Percentiles rank a stretch among this genome's conserved stretches.
Evolutionary conservation across 169 alveolate species (phyloP).

Genomic region (Cystoisospora suis): DNA sequence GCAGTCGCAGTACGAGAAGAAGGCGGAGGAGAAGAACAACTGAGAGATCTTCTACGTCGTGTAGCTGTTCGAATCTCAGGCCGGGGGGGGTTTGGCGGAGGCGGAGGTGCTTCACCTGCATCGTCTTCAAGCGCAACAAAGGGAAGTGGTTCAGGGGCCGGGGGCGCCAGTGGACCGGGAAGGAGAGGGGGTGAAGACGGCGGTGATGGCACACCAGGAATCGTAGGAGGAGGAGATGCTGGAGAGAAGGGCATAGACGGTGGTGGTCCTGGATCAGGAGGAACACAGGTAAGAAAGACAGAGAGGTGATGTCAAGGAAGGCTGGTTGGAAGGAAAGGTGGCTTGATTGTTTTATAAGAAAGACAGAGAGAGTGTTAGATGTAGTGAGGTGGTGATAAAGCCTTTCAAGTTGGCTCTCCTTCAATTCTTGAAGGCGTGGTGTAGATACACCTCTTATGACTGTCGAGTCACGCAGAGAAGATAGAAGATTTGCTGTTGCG

Average conservation of each 20-base stretch:
- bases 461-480: too few relatives aligned
- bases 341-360: too few relatives aligned
- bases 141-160: neutral
- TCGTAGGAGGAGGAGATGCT: neutral
- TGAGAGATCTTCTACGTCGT: neutral
- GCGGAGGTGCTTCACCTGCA: neutral
- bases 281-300: too few relatives aligned
- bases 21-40: constrained; percentile 33
- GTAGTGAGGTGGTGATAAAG: too few relatives aligned
- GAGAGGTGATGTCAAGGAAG: too few relatives aligned
- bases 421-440: too few relatives aligned
- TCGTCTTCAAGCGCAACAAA: neutral
- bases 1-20: constrained; percentile 31
- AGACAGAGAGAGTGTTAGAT: too few relatives aligned
- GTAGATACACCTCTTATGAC: too few relatives aligned
- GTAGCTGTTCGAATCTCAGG: neutral
- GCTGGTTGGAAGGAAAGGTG: too few relatives aligned
- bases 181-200: neutral
- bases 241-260: neutral
- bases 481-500: too few relatives aligned
- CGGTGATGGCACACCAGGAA: neutral
- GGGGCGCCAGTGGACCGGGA: neutral
- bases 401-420: too few relatives aligned
- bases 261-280: neutral
- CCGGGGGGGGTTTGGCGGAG: neutral